Evolutionary conservation across 1,139 yeast species (phyloP), one percentile per base, ranked within the genome.

Genomic region (Geotrichum cucujoidarum): DNA sequence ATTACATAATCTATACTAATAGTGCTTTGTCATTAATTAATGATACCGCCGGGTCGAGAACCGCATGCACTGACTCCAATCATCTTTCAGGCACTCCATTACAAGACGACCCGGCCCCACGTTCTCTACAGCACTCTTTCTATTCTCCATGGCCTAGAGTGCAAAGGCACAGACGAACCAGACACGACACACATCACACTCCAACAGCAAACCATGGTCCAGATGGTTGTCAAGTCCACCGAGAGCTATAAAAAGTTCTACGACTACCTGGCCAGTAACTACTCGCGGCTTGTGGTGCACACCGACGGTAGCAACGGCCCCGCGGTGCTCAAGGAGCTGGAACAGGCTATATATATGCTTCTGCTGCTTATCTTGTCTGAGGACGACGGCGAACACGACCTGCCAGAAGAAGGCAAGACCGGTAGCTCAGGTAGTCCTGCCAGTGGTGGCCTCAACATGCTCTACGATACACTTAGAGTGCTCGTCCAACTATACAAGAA

Each of bases 401-500:
- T 37, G n/a, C 32, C 33, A 44, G 48, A 45, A 37, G 48, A 40
- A 37, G n/a, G n/a, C n/a, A n/a, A n/a, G n/a, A n/a, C n/a, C n/a
- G n/a, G n/a, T n/a, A n/a, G n/a, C n/a, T n/a, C n/a, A n/a, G n/a
- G n/a, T n/a, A n/a, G n/a, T n/a, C n/a, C n/a, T n/a, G n/a, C n/a
- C n/a, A 42, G 21, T 34, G 43, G 41, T 16, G 48, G 35, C 18
- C 14, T 42, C 22, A 29, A 24, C 27, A 42, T 34, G 39, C 45
- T 42, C 4, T 42, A 42, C 25, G 45, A 42, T 27, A 42, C 45
- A 3, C 24, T 42, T 2, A 42, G 34, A 27, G 39, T 42, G 7
- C 45, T 42, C 11, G 45, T 42, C 6, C 14, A 24, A 27, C 45
- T 42, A 14, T 42, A 42, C 22, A 18, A 33, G 22, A 24, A 42